Base-by-base conservation (phyloP, 202 grass and related monocot genomes). In the Cymbopogon flexuosus region DNA sequence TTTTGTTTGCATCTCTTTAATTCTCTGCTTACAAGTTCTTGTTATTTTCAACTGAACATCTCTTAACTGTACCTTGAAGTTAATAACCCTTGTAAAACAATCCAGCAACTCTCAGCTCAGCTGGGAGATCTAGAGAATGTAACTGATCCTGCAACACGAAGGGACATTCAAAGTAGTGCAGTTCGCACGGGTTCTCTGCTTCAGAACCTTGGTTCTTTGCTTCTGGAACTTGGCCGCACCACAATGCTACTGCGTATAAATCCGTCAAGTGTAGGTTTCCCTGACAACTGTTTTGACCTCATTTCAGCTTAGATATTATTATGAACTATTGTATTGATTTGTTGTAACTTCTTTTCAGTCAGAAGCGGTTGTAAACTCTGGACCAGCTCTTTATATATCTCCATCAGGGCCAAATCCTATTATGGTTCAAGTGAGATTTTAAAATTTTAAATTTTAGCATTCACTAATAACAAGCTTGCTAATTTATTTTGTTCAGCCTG, bases 341-440 rank as follows among this genome's bases (percentile, higher is more conserved):
- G 11, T 65, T 80, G 43, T 16, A 80, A 10, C 39, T 75, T 75
- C 75, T 79, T 89, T 93, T 67, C 90, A 95, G 96, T 84, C 81
- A 75, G 96, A 95, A 84, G 92, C 88, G 1, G 83, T 87, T 39
- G 84, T 99, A 21, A 95, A 93, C 73, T 93, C 92, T 75, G 96
- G 96, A 81, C 90, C 96, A 18, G 96, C 96, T 78, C 86, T 99
- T 90, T 99, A 93, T 82, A 91, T 99, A 71, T 99, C 96, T 83
- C 88, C 88, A 81, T 88, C 86, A 86, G 92, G 90, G 18, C 92
- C 96, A 77, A 99, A 95, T 85, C 92, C 92, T 74, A 79, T 99
- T 82, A 95, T 99, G 96, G 96, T 95, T 93, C 92, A 90, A 77
- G 96, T 99, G 34, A 86, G 85, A 87, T 56, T 56, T 70, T 87